Percentiles rank a stretch among this genome's conserved stretches.
Evolutionary conservation across 2,329 filamentous ascomycete species (phyloP).

Genomic region (Colletotrichum lini): DNA sequence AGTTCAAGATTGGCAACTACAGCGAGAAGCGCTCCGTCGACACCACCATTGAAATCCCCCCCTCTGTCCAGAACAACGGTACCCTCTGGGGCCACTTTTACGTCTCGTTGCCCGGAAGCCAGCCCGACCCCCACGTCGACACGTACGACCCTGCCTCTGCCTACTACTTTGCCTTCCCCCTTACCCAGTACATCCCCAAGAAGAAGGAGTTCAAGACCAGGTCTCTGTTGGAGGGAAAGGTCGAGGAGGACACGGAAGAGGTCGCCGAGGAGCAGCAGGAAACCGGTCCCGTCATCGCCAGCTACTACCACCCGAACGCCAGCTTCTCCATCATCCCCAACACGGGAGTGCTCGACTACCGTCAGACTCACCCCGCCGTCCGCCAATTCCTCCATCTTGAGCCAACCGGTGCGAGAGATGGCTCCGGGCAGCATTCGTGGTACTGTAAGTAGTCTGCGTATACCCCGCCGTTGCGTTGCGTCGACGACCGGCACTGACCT

Average conservation of each 20-base stretch:
- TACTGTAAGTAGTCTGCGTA: constrained; percentile 69
- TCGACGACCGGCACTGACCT: constrained; percentile 8
- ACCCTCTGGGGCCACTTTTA: constrained; percentile 97
- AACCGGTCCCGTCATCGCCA: constrained; percentile 79
- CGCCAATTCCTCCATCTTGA: constrained; percentile 87
- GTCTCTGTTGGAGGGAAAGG: constrained; percentile 79
- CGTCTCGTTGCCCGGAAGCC: constrained; percentile 81
- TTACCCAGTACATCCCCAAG: constrained; percentile 92
- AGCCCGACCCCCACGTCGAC: constrained; percentile 80
- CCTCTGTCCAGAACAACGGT: constrained; percentile 88
- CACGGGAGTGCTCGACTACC: constrained; percentile 78
- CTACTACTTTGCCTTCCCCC: constrained; percentile 85
- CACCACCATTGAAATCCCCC: constrained; percentile 83
- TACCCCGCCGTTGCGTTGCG: too few relatives aligned
- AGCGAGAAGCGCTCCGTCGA: constrained; percentile 84
- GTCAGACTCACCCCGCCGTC: constrained; percentile 78
- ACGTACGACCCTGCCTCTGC: constrained; percentile 83
- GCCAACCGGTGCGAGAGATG: constrained; percentile 84
- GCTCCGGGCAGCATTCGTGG: constrained; percentile 89
- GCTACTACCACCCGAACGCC: constrained; percentile 96
- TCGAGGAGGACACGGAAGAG: constrained; percentile 66
- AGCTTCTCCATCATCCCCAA: constrained; percentile 90
- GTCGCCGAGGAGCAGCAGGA: constrained; percentile 67
- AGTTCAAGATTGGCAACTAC: constrained; percentile 84
- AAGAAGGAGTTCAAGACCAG: constrained; percentile 92